Conservation (phyloP, 768 basidiomycete species). For the Rhodosporidiobolus odoratus region DNA sequence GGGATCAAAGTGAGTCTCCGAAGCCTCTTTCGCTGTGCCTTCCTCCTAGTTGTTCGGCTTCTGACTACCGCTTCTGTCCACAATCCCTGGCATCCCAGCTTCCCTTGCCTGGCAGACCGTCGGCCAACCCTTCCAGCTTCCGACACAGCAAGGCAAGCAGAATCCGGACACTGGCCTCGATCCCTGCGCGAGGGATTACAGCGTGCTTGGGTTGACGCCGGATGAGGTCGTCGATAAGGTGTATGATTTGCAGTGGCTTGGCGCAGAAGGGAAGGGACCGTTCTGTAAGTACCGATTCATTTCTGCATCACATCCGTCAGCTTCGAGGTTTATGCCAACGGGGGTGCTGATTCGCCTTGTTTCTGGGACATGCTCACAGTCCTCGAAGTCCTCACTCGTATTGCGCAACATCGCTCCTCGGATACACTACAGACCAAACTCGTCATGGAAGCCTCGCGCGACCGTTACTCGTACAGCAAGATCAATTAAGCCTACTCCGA, state of each 20-base stretch:
- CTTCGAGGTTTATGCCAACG: background rate
- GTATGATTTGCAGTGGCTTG: background rate
- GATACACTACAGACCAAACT: conserved; percentile 12
- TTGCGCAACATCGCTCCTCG: conserved; percentile 15
- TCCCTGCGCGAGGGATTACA: conserved; percentile 11
- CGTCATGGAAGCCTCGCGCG: conserved; percentile 17
- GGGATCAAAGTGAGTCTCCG: conserved; percentile 15
- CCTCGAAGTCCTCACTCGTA: conserved; percentile 17
- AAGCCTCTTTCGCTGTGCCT: too few species aligned
- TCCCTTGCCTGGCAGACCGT: background rate
- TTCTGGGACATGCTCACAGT: background rate
- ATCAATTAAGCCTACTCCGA: conserved; percentile 21
- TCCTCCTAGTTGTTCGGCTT: background rate
- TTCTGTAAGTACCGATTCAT: background rate
- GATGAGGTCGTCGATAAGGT: conserved; percentile 14
- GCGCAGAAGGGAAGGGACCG: background rate
- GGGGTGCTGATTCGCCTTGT: background rate
- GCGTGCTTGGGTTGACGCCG: conserved; percentile 19
- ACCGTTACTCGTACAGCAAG: conserved; percentile 4
- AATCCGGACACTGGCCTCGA: background rate
- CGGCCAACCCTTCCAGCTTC: background rate
- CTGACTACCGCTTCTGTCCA: background rate
- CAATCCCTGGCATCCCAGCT: background rate
- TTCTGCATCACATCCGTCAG: background rate
- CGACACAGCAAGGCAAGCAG: background rate